Conservation (phyloP, 345 rosid genomes). For the Populus pruinosa region DNA sequence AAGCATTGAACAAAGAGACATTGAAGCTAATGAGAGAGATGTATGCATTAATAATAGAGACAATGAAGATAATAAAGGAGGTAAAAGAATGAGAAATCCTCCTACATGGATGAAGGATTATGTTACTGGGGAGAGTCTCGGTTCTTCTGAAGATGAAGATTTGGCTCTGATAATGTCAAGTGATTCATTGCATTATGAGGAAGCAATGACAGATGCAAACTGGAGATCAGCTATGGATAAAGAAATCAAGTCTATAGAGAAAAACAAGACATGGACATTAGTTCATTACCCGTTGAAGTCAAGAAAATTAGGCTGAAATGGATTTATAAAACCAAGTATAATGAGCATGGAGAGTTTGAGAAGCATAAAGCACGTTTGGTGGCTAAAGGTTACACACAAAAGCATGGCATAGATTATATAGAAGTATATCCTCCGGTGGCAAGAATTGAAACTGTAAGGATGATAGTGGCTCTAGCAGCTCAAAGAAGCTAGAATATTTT, state of each 20-base stretch:
- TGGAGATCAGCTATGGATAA: background rate
- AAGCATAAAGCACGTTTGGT: background rate
- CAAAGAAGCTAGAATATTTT: background rate
- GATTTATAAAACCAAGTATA: background rate
- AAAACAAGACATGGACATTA: background rate
- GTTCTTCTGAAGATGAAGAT: background rate
- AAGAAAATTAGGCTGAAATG: background rate
- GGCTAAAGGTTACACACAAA: background rate
- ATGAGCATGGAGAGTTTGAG: background rate
- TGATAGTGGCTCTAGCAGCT: background rate
- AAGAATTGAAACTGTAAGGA: background rate
- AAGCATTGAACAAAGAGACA: too few species aligned
- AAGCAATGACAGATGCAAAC: background rate
- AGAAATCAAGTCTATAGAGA: background rate
- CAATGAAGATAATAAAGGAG: too few species aligned
- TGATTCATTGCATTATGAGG: background rate
- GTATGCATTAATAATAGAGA: too few species aligned
- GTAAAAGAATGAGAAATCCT: too few species aligned
- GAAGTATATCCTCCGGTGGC: background rate
- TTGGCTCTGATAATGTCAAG: background rate
- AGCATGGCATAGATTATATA: background rate
- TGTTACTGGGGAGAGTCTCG: background rate
- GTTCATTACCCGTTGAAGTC: background rate
- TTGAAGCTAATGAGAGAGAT: too few species aligned
- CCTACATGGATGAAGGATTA: too few species aligned